Percentiles rank a stretch among this genome's conserved stretches.
Evolutionary conservation across 306 rosid genomes (phyloP).

Genomic region (Medicago ruthenica): DNA sequence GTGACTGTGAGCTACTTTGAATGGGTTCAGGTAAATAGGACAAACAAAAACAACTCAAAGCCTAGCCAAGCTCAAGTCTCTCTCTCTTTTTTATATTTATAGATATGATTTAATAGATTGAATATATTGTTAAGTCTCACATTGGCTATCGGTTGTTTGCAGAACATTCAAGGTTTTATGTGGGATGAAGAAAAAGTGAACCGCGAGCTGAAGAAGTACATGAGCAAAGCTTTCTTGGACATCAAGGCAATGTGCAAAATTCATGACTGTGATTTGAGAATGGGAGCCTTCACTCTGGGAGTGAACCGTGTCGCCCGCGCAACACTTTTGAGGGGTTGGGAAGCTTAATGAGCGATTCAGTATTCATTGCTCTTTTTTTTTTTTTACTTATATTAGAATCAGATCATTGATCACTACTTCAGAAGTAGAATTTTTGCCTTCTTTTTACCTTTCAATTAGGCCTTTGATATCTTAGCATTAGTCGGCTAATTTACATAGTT

Average conservation of each 20-base stretch:
- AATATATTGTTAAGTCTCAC: neutral
- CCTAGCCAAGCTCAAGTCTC: neutral
- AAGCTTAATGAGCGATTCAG: constrained; percentile 39
- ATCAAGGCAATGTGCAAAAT: constrained; percentile 70
- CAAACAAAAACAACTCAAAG: neutral
- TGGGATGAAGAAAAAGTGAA: constrained; percentile 81
- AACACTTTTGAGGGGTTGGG: constrained; percentile 77
- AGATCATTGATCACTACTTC: constrained; percentile 11
- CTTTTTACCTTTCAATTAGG: neutral
- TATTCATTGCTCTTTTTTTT: neutral
- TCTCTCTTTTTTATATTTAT: neutral
- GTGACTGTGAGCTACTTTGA: constrained; percentile 84
- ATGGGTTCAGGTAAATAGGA: constrained; percentile 75
- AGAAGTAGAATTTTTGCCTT: constrained; percentile 23
- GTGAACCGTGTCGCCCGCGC: constrained; percentile 79
- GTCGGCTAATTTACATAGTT: constrained; percentile 19
- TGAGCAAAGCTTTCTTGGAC: constrained; percentile 64
- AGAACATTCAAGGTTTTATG: constrained; percentile 88
- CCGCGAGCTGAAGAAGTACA: constrained; percentile 64
- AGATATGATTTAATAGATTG: too few relatives aligned
- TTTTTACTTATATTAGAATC: neutral
- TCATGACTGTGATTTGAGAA: constrained; percentile 66
- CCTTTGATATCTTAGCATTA: neutral
- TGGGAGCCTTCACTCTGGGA: constrained; percentile 82
- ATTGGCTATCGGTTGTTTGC: constrained; percentile 29